phyloP scores from a whole-genome alignment of 306 rosid species.

The Rosa lucieae region DNA sequence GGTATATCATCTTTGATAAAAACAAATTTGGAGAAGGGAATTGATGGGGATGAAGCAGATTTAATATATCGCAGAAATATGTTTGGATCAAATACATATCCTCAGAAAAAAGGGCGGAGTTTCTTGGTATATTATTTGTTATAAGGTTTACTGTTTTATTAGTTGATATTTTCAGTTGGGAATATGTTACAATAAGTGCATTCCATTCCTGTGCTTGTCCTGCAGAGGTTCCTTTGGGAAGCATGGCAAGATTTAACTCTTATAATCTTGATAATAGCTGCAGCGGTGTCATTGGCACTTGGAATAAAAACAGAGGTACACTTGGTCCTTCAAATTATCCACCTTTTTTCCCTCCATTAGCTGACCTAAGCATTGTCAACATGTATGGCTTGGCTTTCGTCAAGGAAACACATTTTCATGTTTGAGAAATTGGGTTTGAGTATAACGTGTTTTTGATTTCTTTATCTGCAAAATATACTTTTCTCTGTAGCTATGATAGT shows the following conservation, averaged over 20 bases:
- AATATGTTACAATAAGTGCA: slow-evolving; percentile 2
- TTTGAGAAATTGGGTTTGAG: slow-evolving; percentile 10
- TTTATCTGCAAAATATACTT: slow-evolving; percentile 5
- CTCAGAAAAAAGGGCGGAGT: slow-evolving; percentile 87
- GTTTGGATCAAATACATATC: slow-evolving; percentile 95
- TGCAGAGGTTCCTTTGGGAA: slow-evolving; percentile 96
- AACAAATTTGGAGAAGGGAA: slow-evolving; percentile 64
- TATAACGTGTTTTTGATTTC: slow-evolving; percentile 4
- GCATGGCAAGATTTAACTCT: slow-evolving; percentile 98
- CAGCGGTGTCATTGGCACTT: slow-evolving; percentile 74
- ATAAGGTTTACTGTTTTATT: neutral
- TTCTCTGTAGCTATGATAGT: slow-evolving; percentile 1
- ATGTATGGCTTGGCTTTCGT: slow-evolving; percentile 13
- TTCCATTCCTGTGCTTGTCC: slow-evolving; percentile 18
- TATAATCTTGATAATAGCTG: slow-evolving; percentile 85
- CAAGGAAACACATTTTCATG: slow-evolving; percentile 13
- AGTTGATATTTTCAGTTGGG: neutral
- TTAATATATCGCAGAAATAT: slow-evolving; percentile 53
- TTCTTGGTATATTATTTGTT: slow-evolving; percentile 54
- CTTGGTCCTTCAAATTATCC: slow-evolving; percentile 4
- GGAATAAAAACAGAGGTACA: slow-evolving; percentile 90
- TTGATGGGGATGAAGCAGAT: slow-evolving; percentile 59
- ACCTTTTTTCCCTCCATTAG: neutral
- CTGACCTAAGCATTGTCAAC: neutral
- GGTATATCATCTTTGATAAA: slow-evolving; percentile 65